Evolutionary conservation across 1,284 basidiomycete species (phyloP).

Genomic region (Cryptococcus sp.): DNA sequence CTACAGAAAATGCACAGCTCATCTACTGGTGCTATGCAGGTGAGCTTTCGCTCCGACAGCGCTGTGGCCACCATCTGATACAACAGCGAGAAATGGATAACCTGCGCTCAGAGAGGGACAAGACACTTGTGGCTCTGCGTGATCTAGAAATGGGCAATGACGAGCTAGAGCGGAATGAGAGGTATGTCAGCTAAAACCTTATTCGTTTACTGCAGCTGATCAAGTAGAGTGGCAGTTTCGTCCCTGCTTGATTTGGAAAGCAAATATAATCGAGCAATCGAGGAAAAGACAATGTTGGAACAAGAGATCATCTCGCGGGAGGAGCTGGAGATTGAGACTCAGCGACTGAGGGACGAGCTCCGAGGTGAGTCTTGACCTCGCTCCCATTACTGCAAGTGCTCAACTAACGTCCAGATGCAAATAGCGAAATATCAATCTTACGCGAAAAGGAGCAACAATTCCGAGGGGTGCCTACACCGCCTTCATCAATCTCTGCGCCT

Average conservation of each 20-base stretch:
- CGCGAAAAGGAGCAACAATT: conserved; percentile 57
- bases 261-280: conserved; percentile 84
- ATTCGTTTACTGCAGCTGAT: not conserved
- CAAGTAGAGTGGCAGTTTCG: conserved; percentile 67
- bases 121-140: conserved; percentile 70
- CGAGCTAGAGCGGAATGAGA: conserved; percentile 85
- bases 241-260: conserved; percentile 86
- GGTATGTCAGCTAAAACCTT: conserved; percentile 41
- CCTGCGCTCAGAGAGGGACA: conserved; percentile 69
- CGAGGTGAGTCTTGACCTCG: conserved; percentile 59
- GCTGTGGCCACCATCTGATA: not conserved
- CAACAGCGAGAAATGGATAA: conserved; percentile 85
- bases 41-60: too few species aligned
- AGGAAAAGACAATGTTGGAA: conserved; percentile 95
- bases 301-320: conserved; percentile 93
- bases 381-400: not conserved
- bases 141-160: conserved; percentile 96
- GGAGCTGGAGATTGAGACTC: conserved; percentile 82
- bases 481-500: conserved; percentile 27
- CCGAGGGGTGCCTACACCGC: conserved; percentile 32
- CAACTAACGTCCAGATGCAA: conserved; percentile 51
- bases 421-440: conserved; percentile 75
- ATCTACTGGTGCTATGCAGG: conserved; percentile 55
- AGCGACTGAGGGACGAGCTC: conserved; percentile 87
- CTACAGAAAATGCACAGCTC: conserved; percentile 86